Conservation (phyloP, 331 rosid genomes). For the Arachis monticola region DNA sequence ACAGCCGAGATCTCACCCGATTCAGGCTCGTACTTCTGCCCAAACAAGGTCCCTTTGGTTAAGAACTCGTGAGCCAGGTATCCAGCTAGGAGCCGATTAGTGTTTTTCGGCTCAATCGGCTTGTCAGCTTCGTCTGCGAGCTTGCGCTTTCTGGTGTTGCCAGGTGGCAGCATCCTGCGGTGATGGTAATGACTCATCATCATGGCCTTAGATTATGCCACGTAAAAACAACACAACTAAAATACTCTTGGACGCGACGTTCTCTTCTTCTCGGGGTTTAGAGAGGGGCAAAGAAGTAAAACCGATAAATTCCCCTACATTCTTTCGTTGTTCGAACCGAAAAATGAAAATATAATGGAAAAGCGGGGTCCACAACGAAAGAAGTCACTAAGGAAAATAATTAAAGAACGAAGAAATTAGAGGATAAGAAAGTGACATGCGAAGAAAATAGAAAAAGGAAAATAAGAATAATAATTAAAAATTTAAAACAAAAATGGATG, state of each 20-base stretch:
- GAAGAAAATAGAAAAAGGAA: neutral
- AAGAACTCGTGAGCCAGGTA: constrained; percentile 73
- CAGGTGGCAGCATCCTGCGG: constrained; percentile 63
- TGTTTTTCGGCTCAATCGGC: constrained; percentile 17
- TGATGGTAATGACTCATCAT: constrained; percentile 54
- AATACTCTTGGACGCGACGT: neutral
- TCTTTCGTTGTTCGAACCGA: neutral
- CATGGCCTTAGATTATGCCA: constrained; percentile 37
- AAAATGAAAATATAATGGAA: neutral
- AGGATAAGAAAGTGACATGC: constrained; percentile 36
- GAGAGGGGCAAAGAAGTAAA: constrained; percentile 44
- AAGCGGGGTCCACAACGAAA: constrained; percentile 30
- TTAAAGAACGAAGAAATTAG: neutral
- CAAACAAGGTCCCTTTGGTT: constrained; percentile 60
- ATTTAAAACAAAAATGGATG: neutral
- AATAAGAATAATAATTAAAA: neutral
- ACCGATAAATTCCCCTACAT: neutral
- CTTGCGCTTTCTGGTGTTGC: constrained; percentile 54
- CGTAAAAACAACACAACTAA: constrained; percentile 27
- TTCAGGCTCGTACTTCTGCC: constrained; percentile 48
- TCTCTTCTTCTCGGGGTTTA: neutral
- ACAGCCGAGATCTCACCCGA: constrained; percentile 15
- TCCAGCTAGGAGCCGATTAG: constrained; percentile 73
- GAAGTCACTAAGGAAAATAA: neutral
- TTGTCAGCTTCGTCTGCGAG: neutral